A percentile compares a stretch with the other conserved stretches of the same genome.
These are phyloP conservation scores for Amoebophrya sp. DNA, from an alignment of 169 alveolate species.

Conservation along the genomic window DNA sequence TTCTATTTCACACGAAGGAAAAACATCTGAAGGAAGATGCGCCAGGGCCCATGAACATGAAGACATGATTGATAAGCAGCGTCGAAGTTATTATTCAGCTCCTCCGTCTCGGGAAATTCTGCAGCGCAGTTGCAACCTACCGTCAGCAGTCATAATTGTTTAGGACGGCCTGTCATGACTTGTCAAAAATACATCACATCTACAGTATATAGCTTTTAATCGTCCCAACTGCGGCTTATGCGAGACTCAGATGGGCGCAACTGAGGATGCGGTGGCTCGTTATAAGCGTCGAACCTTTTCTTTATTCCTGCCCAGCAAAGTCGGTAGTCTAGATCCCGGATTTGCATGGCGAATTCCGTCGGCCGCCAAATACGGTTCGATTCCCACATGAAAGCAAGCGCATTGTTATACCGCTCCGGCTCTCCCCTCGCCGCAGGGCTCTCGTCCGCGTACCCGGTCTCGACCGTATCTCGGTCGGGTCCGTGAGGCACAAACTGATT, in stretches of 20 bases:
- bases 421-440: conserved; percentile 42
- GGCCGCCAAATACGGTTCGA: conserved; percentile 46
- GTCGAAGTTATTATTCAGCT: too few species aligned
- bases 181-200: too few species aligned
- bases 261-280: not conserved
- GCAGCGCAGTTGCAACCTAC: too few species aligned
- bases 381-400: conserved; percentile 72
- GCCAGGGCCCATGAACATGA: too few species aligned
- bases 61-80: too few species aligned
- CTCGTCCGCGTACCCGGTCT: conserved; percentile 51
- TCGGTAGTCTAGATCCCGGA: conserved; percentile 30
- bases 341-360: conserved; percentile 16
- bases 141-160: too few species aligned
- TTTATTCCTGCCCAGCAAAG: conserved; percentile 44
- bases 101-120: too few species aligned
- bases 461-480: conserved; percentile 65
- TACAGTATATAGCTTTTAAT: too few species aligned
- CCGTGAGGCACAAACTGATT: conserved; percentile 68
- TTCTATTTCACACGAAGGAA: too few species aligned
- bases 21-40: too few species aligned
- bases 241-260: not conserved
- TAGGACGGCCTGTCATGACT: too few species aligned
- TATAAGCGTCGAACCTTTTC: not conserved
- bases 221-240: too few species aligned
- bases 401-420: conserved; percentile 55